Conservation (phyloP, 1,139 yeast species). For the Kodamaea anthophila region DNA sequence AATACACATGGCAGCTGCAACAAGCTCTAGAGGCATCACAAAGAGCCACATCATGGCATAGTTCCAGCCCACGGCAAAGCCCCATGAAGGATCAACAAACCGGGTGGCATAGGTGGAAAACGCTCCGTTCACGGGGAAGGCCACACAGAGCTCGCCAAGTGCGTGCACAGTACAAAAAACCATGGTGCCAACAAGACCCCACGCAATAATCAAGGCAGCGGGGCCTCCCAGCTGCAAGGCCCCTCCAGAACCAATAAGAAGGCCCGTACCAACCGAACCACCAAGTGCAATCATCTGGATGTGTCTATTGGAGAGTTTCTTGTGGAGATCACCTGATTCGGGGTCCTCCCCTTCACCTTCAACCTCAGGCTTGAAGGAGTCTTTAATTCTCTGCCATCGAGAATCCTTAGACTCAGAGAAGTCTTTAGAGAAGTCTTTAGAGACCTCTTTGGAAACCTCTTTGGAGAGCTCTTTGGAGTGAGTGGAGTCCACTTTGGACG, state of each 20-base stretch:
- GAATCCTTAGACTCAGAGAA: not conserved
- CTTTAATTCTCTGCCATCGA: slow-evolving; percentile 9
- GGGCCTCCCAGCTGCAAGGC: slow-evolving; percentile 74
- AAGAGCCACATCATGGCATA: slow-evolving; percentile 40
- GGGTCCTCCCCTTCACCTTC: slow-evolving; percentile 2
- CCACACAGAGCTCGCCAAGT: slow-evolving; percentile 56
- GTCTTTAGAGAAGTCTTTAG: too few species aligned
- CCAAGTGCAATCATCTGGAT: slow-evolving; percentile 43
- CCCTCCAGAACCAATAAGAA: slow-evolving; percentile 70
- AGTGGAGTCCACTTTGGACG: too few species aligned
- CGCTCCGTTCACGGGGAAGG: slow-evolving; percentile 58
- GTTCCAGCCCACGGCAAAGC: slow-evolving; percentile 42
- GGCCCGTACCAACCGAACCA: slow-evolving; percentile 36
- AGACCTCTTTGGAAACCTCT: too few species aligned
- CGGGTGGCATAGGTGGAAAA: slow-evolving; percentile 52
- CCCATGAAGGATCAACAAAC: slow-evolving; percentile 60
- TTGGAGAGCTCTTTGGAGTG: too few species aligned
- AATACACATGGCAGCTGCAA: slow-evolving; percentile 40
- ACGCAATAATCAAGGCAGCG: slow-evolving; percentile 68
- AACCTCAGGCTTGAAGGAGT: slow-evolving; percentile 12
- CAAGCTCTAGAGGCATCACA: slow-evolving; percentile 39
- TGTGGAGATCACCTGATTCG: slow-evolving; percentile 14
- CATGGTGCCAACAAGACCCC: slow-evolving; percentile 43
- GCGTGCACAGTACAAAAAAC: slow-evolving; percentile 52
- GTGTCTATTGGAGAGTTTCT: slow-evolving; percentile 35